Conservation (phyloP, 768 basidiomycete species). For the Strobilomyces dryophilus region DNA sequence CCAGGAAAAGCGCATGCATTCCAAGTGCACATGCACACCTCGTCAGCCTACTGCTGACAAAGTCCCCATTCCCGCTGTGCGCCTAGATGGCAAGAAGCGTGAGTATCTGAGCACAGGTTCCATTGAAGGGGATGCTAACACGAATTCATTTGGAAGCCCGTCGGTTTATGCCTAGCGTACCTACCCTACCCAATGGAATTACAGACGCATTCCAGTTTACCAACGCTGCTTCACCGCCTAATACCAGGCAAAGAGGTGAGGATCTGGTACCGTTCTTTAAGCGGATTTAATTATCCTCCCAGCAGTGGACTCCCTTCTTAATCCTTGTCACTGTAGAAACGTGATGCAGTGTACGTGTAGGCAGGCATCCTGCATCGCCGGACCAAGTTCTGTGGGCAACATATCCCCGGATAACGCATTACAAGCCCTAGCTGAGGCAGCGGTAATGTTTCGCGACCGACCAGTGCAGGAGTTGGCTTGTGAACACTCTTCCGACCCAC, state of each 20-base stretch:
- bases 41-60: constrained; percentile 29
- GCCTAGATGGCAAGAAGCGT: constrained; percentile 32
- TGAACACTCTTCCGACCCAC: constrained; percentile 5
- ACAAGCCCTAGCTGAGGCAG: constrained; percentile 36
- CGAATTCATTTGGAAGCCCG: constrained; percentile 39
- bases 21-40: constrained; percentile 71
- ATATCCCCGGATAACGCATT: constrained; percentile 20
- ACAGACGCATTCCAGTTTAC: constrained; percentile 45
- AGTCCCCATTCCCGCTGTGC: constrained; percentile 30
- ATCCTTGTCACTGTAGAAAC: constrained; percentile 59
- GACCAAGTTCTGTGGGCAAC: constrained; percentile 2
- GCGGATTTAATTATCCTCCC: constrained; percentile 3
- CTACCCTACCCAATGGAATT: constrained; percentile 71
- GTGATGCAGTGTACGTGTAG: constrained; percentile 53
- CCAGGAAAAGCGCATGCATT: constrained; percentile 75
- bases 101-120: constrained; percentile 3
- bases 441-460: constrained; percentile 20
- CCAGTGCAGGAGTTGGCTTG: constrained; percentile 1
- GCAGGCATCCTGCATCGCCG: constrained; percentile 2
- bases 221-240: constrained; percentile 29
- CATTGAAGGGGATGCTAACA: constrained; percentile 15
- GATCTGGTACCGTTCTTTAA: neutral
- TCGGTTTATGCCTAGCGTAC: constrained; percentile 66
- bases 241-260: constrained; percentile 50
- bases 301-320: constrained; percentile 56